Evolutionary conservation across 2,329 filamentous ascomycete species (phyloP), one percentile per base, ranked within the genome.

Genomic region (Fonsecaea erecta): DNA sequence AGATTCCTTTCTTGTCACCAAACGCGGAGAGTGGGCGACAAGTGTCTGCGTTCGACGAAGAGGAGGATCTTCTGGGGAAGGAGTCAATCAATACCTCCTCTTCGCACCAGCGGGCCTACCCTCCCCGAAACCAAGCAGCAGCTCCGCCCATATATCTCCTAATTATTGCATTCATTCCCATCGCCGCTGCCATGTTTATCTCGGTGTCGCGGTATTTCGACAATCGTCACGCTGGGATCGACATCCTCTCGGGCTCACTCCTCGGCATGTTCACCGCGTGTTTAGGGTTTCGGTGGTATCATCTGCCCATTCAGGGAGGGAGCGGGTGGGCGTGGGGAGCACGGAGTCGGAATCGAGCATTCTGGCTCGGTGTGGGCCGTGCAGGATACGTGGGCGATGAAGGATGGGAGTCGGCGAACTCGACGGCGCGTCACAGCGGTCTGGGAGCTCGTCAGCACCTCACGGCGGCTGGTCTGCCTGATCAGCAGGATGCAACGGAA

Each of bases 261-360:
- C 90, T 97, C 67, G 94, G 94, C 8, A 84, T 89, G 14, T 78
- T 88, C 52, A 86, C 86, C 40, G 86, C 91, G 21, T 88, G 88
- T 75, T 87, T 94, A 71, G 85, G 88, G 2, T 97, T 97, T 80
- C 84, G 90, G 26, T 92, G 89, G 80, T 97, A 97, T 75, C 92
- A 97, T 74, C 80, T 95, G 9, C 92, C 93, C 0, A 87, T 96
- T 68, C 82, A 81, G 21, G 83, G 85, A n/a, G 92, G 92, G 6
- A 90, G 89, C 1, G 93, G 93, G 14, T 97, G 93, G 92, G 88
- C 91, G 0, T 97, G 93, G 93, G 92, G 90, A 2, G 88, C 92
- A 0, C 84, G 93, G 57, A 90, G 86, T 72, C 81, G 82, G 51
- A 84, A 88, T 60, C 84, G 91, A 67, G 91, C 92, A 0, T 97